Conservation (phyloP, 2,329 filamentous ascomycete genomes). For the Trichoderma atroviride region DNA sequence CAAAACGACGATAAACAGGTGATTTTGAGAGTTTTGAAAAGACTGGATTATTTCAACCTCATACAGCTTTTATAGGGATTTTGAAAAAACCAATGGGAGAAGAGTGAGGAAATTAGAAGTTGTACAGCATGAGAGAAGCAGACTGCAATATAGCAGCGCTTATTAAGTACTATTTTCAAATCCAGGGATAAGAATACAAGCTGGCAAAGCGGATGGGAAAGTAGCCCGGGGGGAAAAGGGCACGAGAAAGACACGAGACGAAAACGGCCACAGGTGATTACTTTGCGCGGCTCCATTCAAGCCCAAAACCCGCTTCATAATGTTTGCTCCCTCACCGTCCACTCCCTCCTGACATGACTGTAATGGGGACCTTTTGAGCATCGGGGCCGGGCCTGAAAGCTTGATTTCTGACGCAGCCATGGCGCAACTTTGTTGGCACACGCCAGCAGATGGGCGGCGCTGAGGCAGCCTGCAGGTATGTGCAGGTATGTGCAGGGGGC, state of each 20-base stretch:
- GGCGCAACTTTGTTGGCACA: slow-evolving; percentile 9
- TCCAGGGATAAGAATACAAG: slow-evolving; percentile 2
- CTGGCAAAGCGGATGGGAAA: not conserved
- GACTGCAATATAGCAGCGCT: not conserved
- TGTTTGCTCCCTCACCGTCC: not conserved
- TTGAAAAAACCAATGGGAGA: not conserved
- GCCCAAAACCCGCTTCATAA: not conserved
- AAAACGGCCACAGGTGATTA: not conserved
- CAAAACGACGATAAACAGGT: not conserved
- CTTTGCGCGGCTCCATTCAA: slow-evolving; percentile 5
- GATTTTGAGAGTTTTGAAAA: not conserved
- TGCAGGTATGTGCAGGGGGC: slow-evolving; percentile 9
- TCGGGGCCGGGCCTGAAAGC: not conserved
- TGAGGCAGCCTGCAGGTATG: slow-evolving; percentile 1
- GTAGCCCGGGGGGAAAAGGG: not conserved
- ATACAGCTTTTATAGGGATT: not conserved
- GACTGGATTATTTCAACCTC: not conserved
- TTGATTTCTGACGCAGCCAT: slow-evolving; percentile 11
- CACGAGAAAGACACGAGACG: slow-evolving; percentile 11
- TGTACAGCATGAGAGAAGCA: not conserved
- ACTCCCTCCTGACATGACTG: not conserved
- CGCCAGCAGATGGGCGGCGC: not conserved
- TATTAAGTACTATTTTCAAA: not conserved
- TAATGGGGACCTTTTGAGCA: not conserved
- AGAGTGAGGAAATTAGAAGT: not conserved